phyloP scores from a whole-genome alignment of 108 stramenopile species.

The Nitzschia putrida region DNA sequence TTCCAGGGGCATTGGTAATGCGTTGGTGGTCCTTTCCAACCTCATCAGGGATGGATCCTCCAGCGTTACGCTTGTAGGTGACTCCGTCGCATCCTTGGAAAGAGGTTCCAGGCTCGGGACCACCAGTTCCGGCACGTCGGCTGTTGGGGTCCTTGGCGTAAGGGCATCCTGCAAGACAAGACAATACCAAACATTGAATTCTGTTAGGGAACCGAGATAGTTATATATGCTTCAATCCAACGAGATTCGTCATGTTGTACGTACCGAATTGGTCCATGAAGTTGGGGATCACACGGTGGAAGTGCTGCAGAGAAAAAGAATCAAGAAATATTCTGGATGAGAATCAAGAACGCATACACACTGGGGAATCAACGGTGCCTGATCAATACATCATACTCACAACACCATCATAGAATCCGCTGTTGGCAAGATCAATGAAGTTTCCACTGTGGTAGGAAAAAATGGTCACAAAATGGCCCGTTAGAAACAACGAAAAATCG shows the following conservation, averaged over 20 bases:
- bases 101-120: slow-evolving; percentile 35
- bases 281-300: slow-evolving; percentile 64
- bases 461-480: slow-evolving; percentile 3
- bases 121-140: slow-evolving; percentile 62
- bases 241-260: neutral
- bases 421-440: slow-evolving; percentile 67
- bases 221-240: too few species aligned
- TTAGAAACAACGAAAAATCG: slow-evolving; percentile 1
- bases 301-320: slow-evolving; percentile 23
- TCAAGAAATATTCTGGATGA: too few species aligned
- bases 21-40: slow-evolving; percentile 42
- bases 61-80: slow-evolving; percentile 39
- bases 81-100: slow-evolving; percentile 46
- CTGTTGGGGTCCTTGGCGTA: slow-evolving; percentile 60
- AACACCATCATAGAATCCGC: slow-evolving; percentile 69
- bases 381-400: neutral
- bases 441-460: slow-evolving; percentile 31
- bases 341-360: too few species aligned
- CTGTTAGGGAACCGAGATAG: too few species aligned
- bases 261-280: slow-evolving; percentile 63
- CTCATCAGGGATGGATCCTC: slow-evolving; percentile 68
- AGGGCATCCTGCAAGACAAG: slow-evolving; percentile 47
- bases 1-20: slow-evolving; percentile 57
- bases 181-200: too few species aligned
- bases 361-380: too few species aligned